Percentiles rank a stretch among this genome's conserved stretches.
Evolutionary conservation across 108 stramenopile species (phyloP).

Genomic region (Pseudonitzschia pungens): DNA sequence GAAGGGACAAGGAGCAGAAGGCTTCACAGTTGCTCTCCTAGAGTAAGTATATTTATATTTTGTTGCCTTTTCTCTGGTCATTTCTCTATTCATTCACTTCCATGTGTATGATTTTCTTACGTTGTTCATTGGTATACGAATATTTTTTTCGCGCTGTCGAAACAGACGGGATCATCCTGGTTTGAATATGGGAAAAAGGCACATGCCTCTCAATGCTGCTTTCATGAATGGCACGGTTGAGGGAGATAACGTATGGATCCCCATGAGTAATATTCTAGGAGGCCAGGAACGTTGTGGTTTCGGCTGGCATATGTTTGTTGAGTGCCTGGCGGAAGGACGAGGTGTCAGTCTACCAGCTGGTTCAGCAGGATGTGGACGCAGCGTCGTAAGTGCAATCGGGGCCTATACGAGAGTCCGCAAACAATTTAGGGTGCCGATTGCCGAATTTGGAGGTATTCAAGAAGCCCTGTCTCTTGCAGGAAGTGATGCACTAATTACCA

Average conservation of each 20-base stretch:
- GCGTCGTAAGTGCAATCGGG: constrained; percentile 86
- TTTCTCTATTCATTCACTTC: neutral
- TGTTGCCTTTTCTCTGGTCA: neutral
- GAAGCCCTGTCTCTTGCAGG: constrained; percentile 92
- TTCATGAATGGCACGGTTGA: constrained; percentile 99
- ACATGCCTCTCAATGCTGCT: constrained; percentile 87
- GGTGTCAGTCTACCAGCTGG: constrained; percentile 95
- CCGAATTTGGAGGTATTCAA: constrained; percentile 98
- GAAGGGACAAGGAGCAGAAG: constrained; percentile 89
- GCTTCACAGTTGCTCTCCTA: constrained; percentile 93
- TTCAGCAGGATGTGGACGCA: constrained; percentile 87
- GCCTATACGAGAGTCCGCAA: constrained; percentile 95
- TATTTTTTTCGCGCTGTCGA: neutral
- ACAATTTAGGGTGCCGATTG: constrained; percentile 98
- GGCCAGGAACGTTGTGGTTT: constrained; percentile 96
- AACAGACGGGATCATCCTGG: constrained; percentile 85
- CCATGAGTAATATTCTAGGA: constrained; percentile 93
- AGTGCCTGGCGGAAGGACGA: constrained; percentile 97
- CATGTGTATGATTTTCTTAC: neutral
- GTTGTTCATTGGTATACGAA: neutral
- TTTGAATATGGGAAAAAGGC: constrained; percentile 91
- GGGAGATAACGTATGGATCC: constrained; percentile 97
- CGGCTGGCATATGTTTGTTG: constrained; percentile 99
- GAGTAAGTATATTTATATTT: constrained; percentile 58
- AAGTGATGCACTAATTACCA: constrained; percentile 89